These are phyloP conservation scores for Phytopythium sindhum DNA, from an alignment of 352 stramenopile genomes.

Conservation along the genomic window DNA sequence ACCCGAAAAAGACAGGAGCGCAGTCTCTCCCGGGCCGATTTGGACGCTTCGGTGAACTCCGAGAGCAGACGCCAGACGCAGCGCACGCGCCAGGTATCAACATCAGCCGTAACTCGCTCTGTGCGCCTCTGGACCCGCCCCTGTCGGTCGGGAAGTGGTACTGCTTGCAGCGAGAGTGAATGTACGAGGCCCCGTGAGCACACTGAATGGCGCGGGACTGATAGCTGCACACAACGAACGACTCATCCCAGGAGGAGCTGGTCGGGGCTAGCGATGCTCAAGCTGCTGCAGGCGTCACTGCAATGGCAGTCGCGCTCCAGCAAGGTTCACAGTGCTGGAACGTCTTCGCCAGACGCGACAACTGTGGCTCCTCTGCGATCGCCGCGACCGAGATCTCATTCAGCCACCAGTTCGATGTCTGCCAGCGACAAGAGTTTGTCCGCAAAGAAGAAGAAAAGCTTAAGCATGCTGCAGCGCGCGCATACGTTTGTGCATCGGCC, in stretches of 20 bases:
- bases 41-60: background rate
- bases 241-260: background rate
- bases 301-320: slow-evolving; percentile 16
- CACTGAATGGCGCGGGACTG: background rate
- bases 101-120: background rate
- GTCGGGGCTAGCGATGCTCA: slow-evolving; percentile 13
- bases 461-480: background rate
- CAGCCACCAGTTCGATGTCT: background rate
- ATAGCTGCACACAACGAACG: background rate
- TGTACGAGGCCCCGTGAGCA: background rate
- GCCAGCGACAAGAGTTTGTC: background rate
- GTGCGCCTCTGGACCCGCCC: background rate
- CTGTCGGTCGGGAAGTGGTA: background rate
- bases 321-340: slow-evolving; percentile 26
- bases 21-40: background rate
- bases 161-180: background rate
- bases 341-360: background rate
- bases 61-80: background rate
- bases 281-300: slow-evolving; percentile 27
- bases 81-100: background rate
- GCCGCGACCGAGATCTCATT: background rate
- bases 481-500: slow-evolving; percentile 1
- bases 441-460: background rate
- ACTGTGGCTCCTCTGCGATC: background rate
- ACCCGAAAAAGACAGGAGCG: background rate